These are phyloP conservation scores for Volvariella surrecta DNA, from an alignment of 1,284 basidiomycete species.

Conservation along the genomic window DNA sequence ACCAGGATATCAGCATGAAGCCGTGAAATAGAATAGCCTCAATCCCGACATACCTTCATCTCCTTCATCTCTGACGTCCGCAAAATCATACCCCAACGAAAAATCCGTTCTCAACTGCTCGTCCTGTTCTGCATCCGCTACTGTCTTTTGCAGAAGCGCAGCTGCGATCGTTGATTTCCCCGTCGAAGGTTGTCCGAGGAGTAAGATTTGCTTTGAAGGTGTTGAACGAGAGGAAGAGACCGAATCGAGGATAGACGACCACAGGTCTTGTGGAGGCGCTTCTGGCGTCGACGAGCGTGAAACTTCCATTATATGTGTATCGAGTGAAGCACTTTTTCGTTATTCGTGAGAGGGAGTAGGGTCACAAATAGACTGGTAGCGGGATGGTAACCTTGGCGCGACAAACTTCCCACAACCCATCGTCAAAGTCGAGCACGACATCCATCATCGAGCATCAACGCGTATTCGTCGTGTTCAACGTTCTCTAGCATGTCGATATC, in stretches of 20 bases:
- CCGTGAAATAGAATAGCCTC: conserved; percentile 1
- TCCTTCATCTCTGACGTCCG: conserved; percentile 77
- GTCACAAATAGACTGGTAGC: neutral
- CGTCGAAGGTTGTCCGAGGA: conserved; percentile 70
- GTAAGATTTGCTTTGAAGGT: conserved; percentile 76
- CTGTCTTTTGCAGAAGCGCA: conserved; percentile 60
- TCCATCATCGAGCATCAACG: too few species aligned
- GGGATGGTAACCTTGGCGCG: too few species aligned
- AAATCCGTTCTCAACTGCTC: conserved; percentile 50
- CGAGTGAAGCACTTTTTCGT: too few species aligned
- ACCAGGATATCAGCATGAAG: conserved; percentile 9
- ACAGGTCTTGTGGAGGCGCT: conserved; percentile 72
- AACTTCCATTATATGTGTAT: conserved; percentile 29
- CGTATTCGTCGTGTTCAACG: too few species aligned
- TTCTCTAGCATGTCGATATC: too few species aligned
- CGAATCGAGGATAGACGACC: conserved; percentile 86
- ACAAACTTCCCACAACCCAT: too few species aligned
- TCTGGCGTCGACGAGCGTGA: conserved; percentile 59
- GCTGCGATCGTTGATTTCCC: conserved; percentile 71
- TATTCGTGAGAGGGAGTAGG: too few species aligned
- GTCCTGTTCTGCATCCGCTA: conserved; percentile 46
- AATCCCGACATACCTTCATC: conserved; percentile 68
- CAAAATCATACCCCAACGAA: conserved; percentile 83
- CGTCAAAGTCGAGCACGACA: too few species aligned
- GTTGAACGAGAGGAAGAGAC: conserved; percentile 81